Percentiles rank a stretch among this genome's conserved stretches.
These are phyloP conservation scores for Cryptococcus hybrid DNA, from an alignment of 1,284 basidiomycete species.

Conservation along the genomic window DNA sequence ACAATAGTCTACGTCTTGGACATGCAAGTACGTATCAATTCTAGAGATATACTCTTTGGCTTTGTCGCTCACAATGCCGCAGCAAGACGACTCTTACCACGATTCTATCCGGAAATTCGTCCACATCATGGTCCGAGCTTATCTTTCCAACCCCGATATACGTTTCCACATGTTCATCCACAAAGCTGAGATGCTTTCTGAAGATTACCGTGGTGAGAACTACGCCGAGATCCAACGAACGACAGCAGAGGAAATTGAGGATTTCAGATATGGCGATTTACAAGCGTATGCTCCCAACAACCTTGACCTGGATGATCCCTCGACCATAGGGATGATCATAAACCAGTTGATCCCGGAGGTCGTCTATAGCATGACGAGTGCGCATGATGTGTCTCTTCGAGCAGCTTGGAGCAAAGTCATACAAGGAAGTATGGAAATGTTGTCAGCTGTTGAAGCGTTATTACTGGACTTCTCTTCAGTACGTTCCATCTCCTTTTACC, in stretches of 20 bases:
- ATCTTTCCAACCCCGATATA: constrained; percentile 71
- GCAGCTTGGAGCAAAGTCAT: constrained; percentile 56
- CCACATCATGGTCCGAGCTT: constrained; percentile 69
- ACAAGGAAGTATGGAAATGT: constrained; percentile 53
- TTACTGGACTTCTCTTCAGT: constrained; percentile 53
- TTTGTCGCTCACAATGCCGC: background rate
- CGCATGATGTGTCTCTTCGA: constrained; percentile 56
- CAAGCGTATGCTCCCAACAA: constrained; percentile 17
- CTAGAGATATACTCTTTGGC: background rate
- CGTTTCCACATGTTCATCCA: constrained; percentile 94
- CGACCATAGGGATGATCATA: constrained; percentile 32
- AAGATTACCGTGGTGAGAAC: constrained; percentile 89
- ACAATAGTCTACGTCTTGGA: constrained; percentile 95
- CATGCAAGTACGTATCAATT: constrained; percentile 66
- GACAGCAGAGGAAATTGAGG: constrained; percentile 74
- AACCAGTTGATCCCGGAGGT: constrained; percentile 46
- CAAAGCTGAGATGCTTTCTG: constrained; percentile 88
- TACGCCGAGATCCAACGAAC: constrained; percentile 82
- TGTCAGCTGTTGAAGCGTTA: constrained; percentile 51
- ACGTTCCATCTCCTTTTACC: constrained; percentile 11
- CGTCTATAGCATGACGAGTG: constrained; percentile 56
- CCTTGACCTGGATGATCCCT: constrained; percentile 37
- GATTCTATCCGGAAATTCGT: constrained; percentile 75
- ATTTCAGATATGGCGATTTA: constrained; percentile 55
- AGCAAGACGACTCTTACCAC: constrained; percentile 54